These are phyloP conservation scores for Candida ortonii DNA, from an alignment of 805 yeast species.

Conservation along the genomic window DNA sequence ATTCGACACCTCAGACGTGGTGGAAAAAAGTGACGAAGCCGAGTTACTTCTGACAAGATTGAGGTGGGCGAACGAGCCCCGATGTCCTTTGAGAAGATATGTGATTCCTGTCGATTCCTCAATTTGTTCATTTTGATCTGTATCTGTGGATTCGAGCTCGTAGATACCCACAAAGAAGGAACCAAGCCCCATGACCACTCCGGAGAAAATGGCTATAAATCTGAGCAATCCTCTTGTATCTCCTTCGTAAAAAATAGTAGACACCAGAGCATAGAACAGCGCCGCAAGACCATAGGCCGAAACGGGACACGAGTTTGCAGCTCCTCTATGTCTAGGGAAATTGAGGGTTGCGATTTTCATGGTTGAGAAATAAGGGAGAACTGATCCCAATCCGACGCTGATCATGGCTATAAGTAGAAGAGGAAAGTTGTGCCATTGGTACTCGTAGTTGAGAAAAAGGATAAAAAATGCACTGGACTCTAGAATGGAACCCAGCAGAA, in stretches of 20 bases:
- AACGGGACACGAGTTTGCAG: constrained; percentile 67
- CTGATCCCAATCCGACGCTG: constrained; percentile 64
- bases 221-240: constrained; percentile 53
- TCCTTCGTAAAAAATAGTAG: constrained; percentile 50
- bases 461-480: constrained; percentile 55
- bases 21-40: constrained; percentile 30
- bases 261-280: constrained; percentile 54
- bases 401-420: constrained; percentile 49
- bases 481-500: constrained; percentile 51
- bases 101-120: constrained; percentile 21
- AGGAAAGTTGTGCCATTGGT: constrained; percentile 37
- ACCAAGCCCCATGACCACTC: constrained; percentile 42
- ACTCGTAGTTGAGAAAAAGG: constrained; percentile 45
- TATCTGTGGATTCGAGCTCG: constrained; percentile 29
- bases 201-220: constrained; percentile 56
- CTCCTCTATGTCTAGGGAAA: constrained; percentile 68
- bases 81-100: constrained; percentile 32
- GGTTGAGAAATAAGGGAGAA: constrained; percentile 56
- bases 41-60: constrained; percentile 27
- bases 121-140: constrained; percentile 19
- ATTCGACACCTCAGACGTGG: constrained; percentile 27
- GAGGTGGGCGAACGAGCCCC: constrained; percentile 37
- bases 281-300: constrained; percentile 72
- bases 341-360: constrained; percentile 57
- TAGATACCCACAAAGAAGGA: constrained; percentile 40